Evolutionary conservation across 73 alveolate species (phyloP).

Genomic region (Breviolum minutum): DNA sequence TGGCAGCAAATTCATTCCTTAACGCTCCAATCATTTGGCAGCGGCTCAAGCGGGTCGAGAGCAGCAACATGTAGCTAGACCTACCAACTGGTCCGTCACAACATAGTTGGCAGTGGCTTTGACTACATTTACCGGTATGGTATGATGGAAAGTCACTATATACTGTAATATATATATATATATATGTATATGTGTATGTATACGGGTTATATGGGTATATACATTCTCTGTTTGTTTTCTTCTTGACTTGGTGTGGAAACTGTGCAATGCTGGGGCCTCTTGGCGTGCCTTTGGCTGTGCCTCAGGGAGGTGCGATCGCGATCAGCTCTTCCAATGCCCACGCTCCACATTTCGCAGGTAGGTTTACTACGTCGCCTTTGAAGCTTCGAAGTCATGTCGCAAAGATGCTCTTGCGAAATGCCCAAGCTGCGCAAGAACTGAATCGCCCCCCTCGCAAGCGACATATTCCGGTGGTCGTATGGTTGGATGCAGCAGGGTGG

Average conservation of each 20-base stretch:
- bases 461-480: neutral
- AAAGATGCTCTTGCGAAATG: neutral
- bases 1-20: too few relatives aligned
- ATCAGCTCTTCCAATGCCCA: neutral
- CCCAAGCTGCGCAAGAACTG: neutral
- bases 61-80: too few relatives aligned
- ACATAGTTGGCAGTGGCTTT: too few relatives aligned
- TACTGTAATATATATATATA: too few relatives aligned
- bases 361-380: neutral
- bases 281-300: too few relatives aligned
- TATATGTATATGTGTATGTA: too few relatives aligned
- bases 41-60: too few relatives aligned
- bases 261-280: slow-evolving; percentile 26
- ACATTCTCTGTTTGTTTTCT: neutral
- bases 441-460: neutral
- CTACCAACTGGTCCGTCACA: too few relatives aligned
- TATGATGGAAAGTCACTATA: too few relatives aligned
- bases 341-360: neutral
- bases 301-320: neutral
- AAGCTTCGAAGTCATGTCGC: neutral
- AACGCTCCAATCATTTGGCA: too few relatives aligned
- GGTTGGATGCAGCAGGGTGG: slow-evolving; percentile 70
- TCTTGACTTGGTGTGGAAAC: neutral
- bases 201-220: too few relatives aligned
- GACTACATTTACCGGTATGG: too few relatives aligned